Evolutionary conservation across 495 filamentous ascomycete genomes (phyloP).

Genomic region (Aspergillus saccharolyticus): DNA sequence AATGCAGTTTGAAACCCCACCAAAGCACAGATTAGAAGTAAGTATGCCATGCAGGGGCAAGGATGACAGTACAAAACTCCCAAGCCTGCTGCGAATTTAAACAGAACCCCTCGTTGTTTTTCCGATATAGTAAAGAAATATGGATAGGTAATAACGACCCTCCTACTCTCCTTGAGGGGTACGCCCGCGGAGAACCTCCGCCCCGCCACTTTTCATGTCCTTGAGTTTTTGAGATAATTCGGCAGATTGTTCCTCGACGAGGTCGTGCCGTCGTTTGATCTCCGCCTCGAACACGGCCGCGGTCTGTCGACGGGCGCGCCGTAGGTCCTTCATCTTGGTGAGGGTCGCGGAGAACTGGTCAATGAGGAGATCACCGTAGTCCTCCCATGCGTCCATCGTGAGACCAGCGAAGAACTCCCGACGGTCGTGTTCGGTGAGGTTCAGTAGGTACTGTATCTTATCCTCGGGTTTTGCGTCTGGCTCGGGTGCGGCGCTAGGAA

Average conservation of each 20-base stretch:
- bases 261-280: constrained; percentile 46
- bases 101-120: too few relatives aligned
- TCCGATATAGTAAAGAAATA: too few relatives aligned
- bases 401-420: constrained; percentile 59
- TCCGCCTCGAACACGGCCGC: constrained; percentile 66
- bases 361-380: constrained; percentile 75
- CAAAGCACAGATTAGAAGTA: not conserved
- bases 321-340: constrained; percentile 55
- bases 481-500: constrained; percentile 7
- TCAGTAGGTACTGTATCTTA: constrained; percentile 27
- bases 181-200: constrained; percentile 38
- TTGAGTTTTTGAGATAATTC: constrained; percentile 38
- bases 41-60: not conserved
- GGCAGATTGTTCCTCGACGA: constrained; percentile 30
- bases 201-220: constrained; percentile 41
- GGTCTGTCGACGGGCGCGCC: constrained; percentile 60
- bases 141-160: too few relatives aligned
- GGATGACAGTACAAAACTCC: too few relatives aligned
- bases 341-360: constrained; percentile 61
- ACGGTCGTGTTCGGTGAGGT: constrained; percentile 42
- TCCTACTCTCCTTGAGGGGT: constrained; percentile 22
- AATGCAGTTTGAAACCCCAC: not conserved
- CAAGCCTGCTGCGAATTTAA: too few relatives aligned
- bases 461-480: constrained; percentile 15
- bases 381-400: constrained; percentile 71